Evolutionary conservation across 2,329 filamentous ascomycete genomes (phyloP).

Genomic region (Thielaviopsis punctulata): DNA sequence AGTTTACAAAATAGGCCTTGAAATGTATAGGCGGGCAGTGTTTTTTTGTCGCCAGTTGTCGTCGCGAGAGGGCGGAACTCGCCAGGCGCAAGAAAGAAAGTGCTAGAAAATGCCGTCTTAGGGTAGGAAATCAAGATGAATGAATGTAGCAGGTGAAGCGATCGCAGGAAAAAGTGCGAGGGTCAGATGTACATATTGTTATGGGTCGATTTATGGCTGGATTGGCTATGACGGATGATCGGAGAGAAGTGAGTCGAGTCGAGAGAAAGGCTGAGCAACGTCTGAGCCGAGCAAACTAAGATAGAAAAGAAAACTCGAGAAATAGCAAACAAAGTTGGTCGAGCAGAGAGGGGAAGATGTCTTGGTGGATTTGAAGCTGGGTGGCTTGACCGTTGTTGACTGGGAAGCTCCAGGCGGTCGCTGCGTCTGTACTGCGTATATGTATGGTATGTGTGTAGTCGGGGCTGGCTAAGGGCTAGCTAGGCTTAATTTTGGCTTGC

Average conservation of each 20-base stretch:
- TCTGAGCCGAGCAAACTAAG: neutral
- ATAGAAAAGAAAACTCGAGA: neutral
- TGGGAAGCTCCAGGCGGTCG: too few relatives aligned
- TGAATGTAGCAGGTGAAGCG: neutral
- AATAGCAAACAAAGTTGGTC: too few relatives aligned
- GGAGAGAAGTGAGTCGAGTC: neutral
- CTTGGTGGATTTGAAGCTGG: neutral
- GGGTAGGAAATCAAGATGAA: neutral
- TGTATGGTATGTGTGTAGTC: too few relatives aligned
- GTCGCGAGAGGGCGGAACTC: neutral
- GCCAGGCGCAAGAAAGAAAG: too few relatives aligned
- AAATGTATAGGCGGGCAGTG: too few relatives aligned
- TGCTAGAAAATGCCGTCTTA: neutral
- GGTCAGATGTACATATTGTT: neutral
- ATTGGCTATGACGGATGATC: neutral
- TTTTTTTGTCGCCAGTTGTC: too few relatives aligned
- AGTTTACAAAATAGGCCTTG: too few relatives aligned
- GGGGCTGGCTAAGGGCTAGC: too few relatives aligned
- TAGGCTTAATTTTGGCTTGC: too few relatives aligned
- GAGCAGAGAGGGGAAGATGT: too few relatives aligned
- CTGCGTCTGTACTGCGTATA: too few relatives aligned
- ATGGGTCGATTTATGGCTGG: neutral
- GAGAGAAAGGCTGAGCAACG: neutral
- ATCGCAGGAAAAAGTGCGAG: neutral
- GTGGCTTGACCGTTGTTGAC: neutral